phyloP scores from a whole-genome alignment of 805 yeast genomes.

The Starmerella stigmatis region DNA sequence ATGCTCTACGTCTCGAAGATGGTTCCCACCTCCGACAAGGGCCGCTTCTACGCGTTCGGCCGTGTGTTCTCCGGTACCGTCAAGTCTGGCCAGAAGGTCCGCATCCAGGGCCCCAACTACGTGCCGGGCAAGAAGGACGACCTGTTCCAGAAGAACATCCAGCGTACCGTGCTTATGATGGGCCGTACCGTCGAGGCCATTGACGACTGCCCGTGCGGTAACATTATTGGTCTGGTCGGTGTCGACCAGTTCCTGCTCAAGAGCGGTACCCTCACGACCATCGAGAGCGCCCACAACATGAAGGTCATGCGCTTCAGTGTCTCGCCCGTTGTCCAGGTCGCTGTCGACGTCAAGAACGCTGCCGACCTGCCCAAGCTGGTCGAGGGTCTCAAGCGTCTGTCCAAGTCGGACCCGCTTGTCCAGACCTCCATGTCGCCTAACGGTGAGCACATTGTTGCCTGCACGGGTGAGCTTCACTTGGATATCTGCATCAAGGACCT shows the following conservation, averaged over 20 bases:
- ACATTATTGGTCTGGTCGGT: conserved; percentile 99
- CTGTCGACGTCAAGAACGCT: conserved; percentile 99
- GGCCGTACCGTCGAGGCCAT: conserved; percentile 97
- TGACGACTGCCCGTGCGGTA: conserved; percentile 99
- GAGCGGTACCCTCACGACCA: conserved; percentile 98
- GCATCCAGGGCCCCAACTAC: conserved; percentile 99
- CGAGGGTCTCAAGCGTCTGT: conserved; percentile 99
- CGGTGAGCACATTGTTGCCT: conserved; percentile 99
- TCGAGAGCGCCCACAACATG: conserved; percentile 96
- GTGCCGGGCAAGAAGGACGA: conserved; percentile 97
- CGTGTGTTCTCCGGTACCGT: conserved; percentile 99
- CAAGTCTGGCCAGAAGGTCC: conserved; percentile 95
- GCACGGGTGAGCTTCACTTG: conserved; percentile 99
- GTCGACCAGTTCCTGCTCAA: conserved; percentile 98
- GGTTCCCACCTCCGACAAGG: conserved; percentile 99
- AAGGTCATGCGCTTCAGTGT: conserved; percentile 99
- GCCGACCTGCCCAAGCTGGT: conserved; percentile 98
- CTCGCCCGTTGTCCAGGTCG: conserved; percentile 98
- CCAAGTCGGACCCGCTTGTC: conserved; percentile 99
- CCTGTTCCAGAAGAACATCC: conserved; percentile 91
- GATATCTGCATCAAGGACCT: conserved; percentile 94
- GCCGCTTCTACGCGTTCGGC: conserved; percentile 99
- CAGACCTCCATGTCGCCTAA: conserved; percentile 75
- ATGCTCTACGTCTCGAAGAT: conserved; percentile 99
- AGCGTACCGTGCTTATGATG: conserved; percentile 99